Conservation (phyloP, 192 early-diverging fungal genomes). For the Linderina pennispora region DNA sequence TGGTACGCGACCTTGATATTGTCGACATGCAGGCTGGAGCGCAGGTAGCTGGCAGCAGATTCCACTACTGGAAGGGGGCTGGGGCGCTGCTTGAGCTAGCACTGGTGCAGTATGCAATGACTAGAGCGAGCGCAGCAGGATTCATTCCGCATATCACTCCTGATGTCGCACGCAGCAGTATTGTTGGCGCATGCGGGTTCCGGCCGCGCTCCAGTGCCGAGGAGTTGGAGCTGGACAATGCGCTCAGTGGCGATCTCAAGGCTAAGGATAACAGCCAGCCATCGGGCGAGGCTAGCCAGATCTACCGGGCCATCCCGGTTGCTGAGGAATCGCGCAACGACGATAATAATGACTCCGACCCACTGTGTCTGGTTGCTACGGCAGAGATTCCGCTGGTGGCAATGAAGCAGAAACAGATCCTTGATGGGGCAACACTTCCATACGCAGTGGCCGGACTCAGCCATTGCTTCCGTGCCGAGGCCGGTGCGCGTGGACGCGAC, state of each 20-base stretch:
- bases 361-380: conserved; percentile 76
- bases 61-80: conserved; percentile 83
- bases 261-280: neutral
- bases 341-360: conserved; percentile 24
- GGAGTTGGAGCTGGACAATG: neutral
- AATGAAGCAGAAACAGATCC: conserved; percentile 63
- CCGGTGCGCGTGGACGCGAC: conserved; percentile 74
- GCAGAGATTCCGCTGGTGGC: conserved; percentile 91
- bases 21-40: conserved; percentile 79
- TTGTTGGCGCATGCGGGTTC: conserved; percentile 87
- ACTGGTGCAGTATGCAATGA: conserved; percentile 79
- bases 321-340: conserved; percentile 14
- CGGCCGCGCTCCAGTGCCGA: conserved; percentile 54
- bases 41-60: conserved; percentile 71
- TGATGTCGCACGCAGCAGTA: conserved; percentile 71
- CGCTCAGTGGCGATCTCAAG: neutral
- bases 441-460: conserved; percentile 73
- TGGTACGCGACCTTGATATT: conserved; percentile 61
- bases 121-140: conserved; percentile 60
- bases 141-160: conserved; percentile 78
- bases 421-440: conserved; percentile 58
- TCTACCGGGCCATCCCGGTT: conserved; percentile 61
- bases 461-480: conserved; percentile 87
- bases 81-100: conserved; percentile 85
- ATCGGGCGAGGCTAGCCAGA: conserved; percentile 70